Evolutionary conservation across 2,329 filamentous ascomycete genomes (phyloP).

Genomic region (Pseudopithomyces chartarum): DNA sequence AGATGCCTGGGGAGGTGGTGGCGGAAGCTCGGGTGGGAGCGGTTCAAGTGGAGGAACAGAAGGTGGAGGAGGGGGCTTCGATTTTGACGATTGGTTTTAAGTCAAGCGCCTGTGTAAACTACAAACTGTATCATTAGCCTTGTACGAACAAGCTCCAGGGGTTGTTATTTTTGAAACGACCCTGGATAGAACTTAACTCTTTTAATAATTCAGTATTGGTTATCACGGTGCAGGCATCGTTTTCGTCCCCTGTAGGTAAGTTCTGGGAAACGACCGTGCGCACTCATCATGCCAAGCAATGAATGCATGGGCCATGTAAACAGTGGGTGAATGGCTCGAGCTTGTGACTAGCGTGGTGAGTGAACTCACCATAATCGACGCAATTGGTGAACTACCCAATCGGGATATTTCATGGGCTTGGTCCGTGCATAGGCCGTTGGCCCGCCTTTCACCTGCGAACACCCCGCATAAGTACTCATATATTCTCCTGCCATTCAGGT

Average conservation of each 20-base stretch:
- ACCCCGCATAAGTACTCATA: no score
- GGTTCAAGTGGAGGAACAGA: constrained; percentile 23
- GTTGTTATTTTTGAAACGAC: background rate
- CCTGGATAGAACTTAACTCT: no score
- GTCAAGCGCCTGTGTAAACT: constrained; percentile 5
- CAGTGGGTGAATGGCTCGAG: background rate
- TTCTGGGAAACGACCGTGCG: no score
- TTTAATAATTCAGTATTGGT: no score
- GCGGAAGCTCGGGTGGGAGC: constrained; percentile 29
- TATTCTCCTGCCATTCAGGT: no score
- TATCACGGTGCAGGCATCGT: background rate
- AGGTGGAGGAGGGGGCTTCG: constrained; percentile 11
- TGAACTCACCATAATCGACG: background rate
- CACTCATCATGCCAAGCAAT: background rate
- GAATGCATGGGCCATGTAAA: background rate
- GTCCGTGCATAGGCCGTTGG: no score
- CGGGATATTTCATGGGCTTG: no score
- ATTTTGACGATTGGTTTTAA: constrained; percentile 34
- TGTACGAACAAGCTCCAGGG: background rate
- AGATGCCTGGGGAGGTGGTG: constrained; percentile 34
- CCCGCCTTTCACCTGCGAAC: no score
- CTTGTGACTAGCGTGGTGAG: background rate
- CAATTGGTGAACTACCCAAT: background rate
- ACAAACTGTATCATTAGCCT: background rate
- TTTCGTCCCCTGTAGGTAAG: no score